Evolutionary conservation across 75 land plant genomes (phyloP), one percentile per base, ranked within the genome.

Genomic region (Picea sitchensis): DNA sequence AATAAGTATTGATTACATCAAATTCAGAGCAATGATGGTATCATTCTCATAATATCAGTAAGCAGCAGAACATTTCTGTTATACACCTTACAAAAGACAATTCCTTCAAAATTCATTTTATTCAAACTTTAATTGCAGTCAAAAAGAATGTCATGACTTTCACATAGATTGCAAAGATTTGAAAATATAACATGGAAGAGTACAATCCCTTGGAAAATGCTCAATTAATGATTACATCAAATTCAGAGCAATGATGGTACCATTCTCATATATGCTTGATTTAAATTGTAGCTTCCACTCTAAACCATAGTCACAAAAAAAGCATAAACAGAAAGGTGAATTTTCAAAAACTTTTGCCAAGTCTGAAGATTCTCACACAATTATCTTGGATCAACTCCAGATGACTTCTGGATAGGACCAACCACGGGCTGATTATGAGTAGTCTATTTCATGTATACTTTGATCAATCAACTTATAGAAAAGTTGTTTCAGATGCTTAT

Each of bases 391-490:
- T 8, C n/a, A 44, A 41, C n/a, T 71, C 56, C 6, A 69, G 14
- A 41, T 44, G 51, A 64, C 15, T 69, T 69, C 56, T 38, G 8
- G 73, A 11, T 44, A 71, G 36, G 54, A 23, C 21, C 21, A 4
- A 3, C 54, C 6, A 36, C 74, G 3, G 2, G 56, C 5, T 44
- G 56, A 41, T 18, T 44, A 71, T 41, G 51, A 71, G 56, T 11
- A 44, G 12, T 44, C 17, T 20, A 68, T 47, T 41, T 71, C 4
- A 41, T 11, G 14, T 71, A 41, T 41, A 71, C 44, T n/a, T 69
- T 71, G 23, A 71, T 71, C 54, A n/a, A 71, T 71, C 54, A n/a
- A 71, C 5, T 71, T n/a, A 71, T 21, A n/a, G 41, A n/a, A 9
- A n/a, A 0, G n/a, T 7, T 14, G 23, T 41, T 71, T 44, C n/a